Conservation (phyloP, 495 filamentous ascomycete genomes). For the Tuber microsphaerosporum region DNA sequence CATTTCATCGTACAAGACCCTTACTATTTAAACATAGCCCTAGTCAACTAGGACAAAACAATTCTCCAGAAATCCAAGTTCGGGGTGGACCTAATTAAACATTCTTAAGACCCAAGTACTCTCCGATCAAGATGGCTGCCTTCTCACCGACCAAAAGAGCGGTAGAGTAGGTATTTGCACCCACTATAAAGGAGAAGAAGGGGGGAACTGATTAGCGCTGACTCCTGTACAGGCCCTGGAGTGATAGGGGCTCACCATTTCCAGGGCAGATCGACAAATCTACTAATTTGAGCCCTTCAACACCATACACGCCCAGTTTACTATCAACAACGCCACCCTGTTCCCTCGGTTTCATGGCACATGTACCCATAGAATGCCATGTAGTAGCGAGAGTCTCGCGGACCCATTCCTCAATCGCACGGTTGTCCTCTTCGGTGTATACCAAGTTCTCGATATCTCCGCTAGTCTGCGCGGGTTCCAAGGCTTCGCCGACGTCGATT, state of each 20-base stretch:
- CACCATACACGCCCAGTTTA: constrained; percentile 49
- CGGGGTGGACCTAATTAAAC: not conserved
- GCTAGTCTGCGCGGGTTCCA: not conserved
- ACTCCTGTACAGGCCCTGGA: not conserved
- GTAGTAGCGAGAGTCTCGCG: constrained; percentile 47
- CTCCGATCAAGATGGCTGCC: constrained; percentile 53
- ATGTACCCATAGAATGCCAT: constrained; percentile 51
- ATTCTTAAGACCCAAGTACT: constrained; percentile 46
- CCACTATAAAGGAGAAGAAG: constrained; percentile 42
- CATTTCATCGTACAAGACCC: not conserved
- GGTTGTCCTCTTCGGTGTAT: constrained; percentile 52
- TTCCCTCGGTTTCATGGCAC: constrained; percentile 39
- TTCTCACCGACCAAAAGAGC: constrained; percentile 57
- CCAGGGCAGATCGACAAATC: constrained; percentile 51
- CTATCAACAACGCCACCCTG: constrained; percentile 51
- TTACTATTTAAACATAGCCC: not conserved
- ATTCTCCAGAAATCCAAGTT: not conserved
- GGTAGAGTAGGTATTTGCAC: constrained; percentile 56
- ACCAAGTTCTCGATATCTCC: constrained; percentile 39
- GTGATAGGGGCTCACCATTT: constrained; percentile 43
- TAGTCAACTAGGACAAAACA: not conserved
- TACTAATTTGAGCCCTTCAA: constrained; percentile 46
- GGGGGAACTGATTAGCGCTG: not conserved
- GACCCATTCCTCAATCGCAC: constrained; percentile 47
- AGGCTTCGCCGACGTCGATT: constrained; percentile 13